Conservation (phyloP, 176 grass and related monocot species). For the maize (Zea mays) region DNA sequence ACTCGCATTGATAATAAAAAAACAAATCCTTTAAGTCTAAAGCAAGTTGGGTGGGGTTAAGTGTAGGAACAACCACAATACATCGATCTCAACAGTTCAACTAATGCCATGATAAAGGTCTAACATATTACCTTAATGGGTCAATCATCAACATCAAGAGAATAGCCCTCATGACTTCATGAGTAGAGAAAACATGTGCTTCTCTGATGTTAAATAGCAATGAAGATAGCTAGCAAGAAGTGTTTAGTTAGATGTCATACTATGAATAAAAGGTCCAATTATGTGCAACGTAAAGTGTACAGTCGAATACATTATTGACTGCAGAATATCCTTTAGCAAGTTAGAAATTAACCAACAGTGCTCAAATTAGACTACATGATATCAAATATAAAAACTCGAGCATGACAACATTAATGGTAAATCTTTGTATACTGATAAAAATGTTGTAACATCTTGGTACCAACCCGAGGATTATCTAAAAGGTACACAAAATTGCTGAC, state of each 20-base stretch:
- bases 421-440: constrained; percentile 17
- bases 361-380: constrained; percentile 22
- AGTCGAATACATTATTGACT: constrained; percentile 28
- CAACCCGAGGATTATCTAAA: constrained; percentile 19
- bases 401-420: constrained; percentile 15
- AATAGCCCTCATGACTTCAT: constrained; percentile 61
- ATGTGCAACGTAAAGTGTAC: neutral
- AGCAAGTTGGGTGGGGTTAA: neutral
- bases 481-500: constrained; percentile 45
- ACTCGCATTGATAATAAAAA: neutral
- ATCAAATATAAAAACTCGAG: neutral
- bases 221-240: constrained; percentile 73
- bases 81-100: constrained; percentile 35
- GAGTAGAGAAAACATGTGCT: constrained; percentile 95
- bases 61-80: constrained; percentile 3
- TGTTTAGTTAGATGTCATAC: constrained; percentile 42
- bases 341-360: constrained; percentile 29
- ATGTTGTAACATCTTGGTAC: constrained; percentile 15
- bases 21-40: neutral
- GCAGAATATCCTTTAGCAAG: constrained; percentile 24
- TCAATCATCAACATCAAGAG: constrained; percentile 98
- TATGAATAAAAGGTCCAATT: constrained; percentile 26
- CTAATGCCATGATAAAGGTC: constrained; percentile 24
- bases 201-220: constrained; percentile 97
- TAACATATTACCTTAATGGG: constrained; percentile 62